Percentiles rank a stretch among this genome's conserved stretches.
These are phyloP conservation scores for Pyrenochaeta sp. DNA, from an alignment of 2,329 filamentous ascomycete species.

Conservation along the genomic window DNA sequence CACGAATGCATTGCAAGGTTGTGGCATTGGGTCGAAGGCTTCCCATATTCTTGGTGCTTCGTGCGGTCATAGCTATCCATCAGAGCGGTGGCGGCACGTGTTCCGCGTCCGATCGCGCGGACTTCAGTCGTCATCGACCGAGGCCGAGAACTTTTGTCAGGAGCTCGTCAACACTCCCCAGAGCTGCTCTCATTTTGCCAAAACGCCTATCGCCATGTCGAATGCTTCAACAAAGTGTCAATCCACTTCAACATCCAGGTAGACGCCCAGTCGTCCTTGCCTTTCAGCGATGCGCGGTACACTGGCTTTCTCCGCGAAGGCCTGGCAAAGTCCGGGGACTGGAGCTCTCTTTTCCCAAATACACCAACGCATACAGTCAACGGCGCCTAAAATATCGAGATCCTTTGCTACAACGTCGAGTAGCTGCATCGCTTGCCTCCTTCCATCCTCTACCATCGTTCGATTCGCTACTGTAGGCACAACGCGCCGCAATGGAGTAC, in stretches of 20 bases:
- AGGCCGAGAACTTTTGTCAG: constrained; percentile 37
- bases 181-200: constrained; percentile 21
- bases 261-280: constrained; percentile 30
- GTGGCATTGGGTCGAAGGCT: neutral
- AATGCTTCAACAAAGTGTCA: constrained; percentile 23
- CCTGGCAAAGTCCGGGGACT: constrained; percentile 46
- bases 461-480: constrained; percentile 28
- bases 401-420: constrained; percentile 22
- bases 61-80: constrained; percentile 3
- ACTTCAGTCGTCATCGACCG: constrained; percentile 40
- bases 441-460: constrained; percentile 17
- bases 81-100: constrained; percentile 29
- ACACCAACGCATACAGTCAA: constrained; percentile 33
- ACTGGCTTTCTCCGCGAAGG: constrained; percentile 40
- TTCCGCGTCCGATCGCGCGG: constrained; percentile 21
- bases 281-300: constrained; percentile 46
- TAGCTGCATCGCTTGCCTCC: constrained; percentile 16
- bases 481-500: constrained; percentile 36
- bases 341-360: constrained; percentile 46
- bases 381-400: constrained; percentile 25
- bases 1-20: neutral
- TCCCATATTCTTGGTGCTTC: neutral
- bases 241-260: constrained; percentile 27
- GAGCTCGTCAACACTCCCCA: constrained; percentile 18
- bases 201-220: constrained; percentile 33